Evolutionary conservation across 345 rosid species (phyloP), one percentile per base, ranked within the genome.

Genomic region (Melastoma malabathricum): DNA sequence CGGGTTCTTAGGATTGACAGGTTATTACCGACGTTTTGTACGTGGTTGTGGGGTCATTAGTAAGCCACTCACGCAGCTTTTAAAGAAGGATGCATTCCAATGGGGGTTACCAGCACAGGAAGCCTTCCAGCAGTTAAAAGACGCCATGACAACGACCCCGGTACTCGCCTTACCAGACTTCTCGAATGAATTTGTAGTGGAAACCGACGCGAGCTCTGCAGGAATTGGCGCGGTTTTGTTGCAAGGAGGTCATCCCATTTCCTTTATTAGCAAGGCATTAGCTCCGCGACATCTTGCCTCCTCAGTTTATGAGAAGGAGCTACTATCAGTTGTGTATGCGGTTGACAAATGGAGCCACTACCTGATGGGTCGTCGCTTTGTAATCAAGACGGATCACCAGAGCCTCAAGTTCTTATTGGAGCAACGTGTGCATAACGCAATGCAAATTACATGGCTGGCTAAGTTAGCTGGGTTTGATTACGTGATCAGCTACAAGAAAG

Each of bases 361-460:
- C 39, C 18, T 52, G 56, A 15, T 52, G 12, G 18, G 17, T 2
- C 18, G 44, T 1, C 56, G 15, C 5, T 52, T 52, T n/a, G 10
- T 31, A 4, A 52, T 34, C 7, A 34, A n/a, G 10, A 52, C 44
- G 10, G 45, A 52, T 9, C 43, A 34, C 7, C 41, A 52, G 22
- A 52, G 56, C 13, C 43, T 52, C 3, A 52, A 52, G 18, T n/a
- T 27, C 15, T 15, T 52, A 16, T 15, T 52, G 44, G 56, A 52
- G 53, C 15, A 50, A 6, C 19, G 29, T 12, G 1, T 50, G 7
- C 23, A 19, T 1, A 50, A 23, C 2, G 12, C 12, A 0, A 14
- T 4, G 3, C 56, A 52, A 15, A 18, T 27, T n/a, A 15, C 12
- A 1, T 52, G 44, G 56, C 10, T 52, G 29, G 5, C 56, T 8